Conservation (phyloP, 495 filamentous ascomycete species). For the Tuber microsphaerosporum region DNA sequence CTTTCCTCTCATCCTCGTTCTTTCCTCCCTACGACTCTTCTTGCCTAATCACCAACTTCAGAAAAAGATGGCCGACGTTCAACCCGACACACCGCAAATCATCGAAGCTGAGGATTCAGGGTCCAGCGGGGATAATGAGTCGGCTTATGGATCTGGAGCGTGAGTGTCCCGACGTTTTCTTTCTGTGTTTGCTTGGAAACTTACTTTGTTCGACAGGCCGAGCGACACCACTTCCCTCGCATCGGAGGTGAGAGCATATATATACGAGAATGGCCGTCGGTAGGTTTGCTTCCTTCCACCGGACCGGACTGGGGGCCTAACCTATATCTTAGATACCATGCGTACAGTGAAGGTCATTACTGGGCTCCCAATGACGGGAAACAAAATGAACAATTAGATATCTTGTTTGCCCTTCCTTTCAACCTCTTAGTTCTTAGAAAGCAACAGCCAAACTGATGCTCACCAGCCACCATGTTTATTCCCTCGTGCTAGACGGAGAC, state of each 20-base stretch:
- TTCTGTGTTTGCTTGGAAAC: not conserved
- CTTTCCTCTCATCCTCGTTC: not conserved
- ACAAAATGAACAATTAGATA: constrained; percentile 48
- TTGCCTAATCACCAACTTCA: not conserved
- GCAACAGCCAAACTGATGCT: not conserved
- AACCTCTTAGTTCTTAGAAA: constrained; percentile 26
- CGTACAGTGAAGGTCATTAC: constrained; percentile 52
- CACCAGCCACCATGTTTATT: constrained; percentile 47
- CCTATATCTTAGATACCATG: constrained; percentile 45
- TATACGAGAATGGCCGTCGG: constrained; percentile 51
- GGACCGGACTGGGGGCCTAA: not conserved
- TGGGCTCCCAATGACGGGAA: constrained; percentile 54
- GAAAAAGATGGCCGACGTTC: not conserved
- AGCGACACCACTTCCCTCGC: constrained; percentile 44
- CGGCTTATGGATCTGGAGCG: constrained; percentile 17
- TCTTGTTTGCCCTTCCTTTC: constrained; percentile 44
- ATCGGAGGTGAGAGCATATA: constrained; percentile 45
- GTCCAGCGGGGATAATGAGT: constrained; percentile 6
- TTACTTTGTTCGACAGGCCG: constrained; percentile 8
- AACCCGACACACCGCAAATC: not conserved
- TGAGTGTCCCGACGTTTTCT: not conserved
- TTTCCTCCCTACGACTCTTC: not conserved
- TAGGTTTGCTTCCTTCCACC: not conserved
- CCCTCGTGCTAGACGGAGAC: constrained; percentile 51
- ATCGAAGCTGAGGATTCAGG: not conserved